These are phyloP conservation scores for Zelopaecilomyces penicillatus DNA, from an alignment of 2,329 filamentous ascomycete genomes.

Conservation along the genomic window DNA sequence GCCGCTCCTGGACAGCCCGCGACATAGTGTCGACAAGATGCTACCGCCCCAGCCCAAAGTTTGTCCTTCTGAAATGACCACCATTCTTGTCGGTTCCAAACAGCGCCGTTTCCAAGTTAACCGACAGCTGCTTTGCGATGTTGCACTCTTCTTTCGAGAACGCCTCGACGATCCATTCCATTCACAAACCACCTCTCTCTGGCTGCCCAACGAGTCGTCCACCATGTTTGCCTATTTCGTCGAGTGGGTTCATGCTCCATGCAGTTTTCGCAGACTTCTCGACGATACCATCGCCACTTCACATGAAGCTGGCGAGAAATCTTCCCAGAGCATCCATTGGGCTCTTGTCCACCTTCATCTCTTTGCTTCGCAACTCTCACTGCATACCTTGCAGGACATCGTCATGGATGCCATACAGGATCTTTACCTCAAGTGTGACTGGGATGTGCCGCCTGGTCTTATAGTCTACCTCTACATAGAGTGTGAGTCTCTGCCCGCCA, in stretches of 20 bases:
- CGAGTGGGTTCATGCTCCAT: conserved; percentile 41
- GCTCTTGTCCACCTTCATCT: conserved; percentile 48
- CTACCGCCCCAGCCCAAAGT: conserved; percentile 12
- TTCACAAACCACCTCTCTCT: conserved; percentile 24
- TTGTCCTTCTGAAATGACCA: conserved; percentile 18
- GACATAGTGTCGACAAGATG: conserved; percentile 13
- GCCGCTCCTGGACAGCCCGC: conserved; percentile 1
- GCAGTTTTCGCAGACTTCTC: conserved; percentile 34
- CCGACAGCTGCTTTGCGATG: conserved; percentile 36
- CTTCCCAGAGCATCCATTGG: conserved; percentile 41
- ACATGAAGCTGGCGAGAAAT: conserved; percentile 19
- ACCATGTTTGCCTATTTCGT: conserved; percentile 47
- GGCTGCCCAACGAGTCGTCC: conserved; percentile 38
- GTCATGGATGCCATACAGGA: conserved; percentile 53
- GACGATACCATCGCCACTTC: conserved; percentile 30
- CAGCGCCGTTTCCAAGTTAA: conserved; percentile 34
- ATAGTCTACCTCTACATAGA: conserved; percentile 46
- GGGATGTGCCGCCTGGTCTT: conserved; percentile 46
- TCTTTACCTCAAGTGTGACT: conserved; percentile 49
- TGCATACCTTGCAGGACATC: conserved; percentile 44
- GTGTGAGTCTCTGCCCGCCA: conserved; percentile 39
- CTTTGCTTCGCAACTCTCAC: conserved; percentile 44
- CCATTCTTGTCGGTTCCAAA: conserved; percentile 34
- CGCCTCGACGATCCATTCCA: conserved; percentile 29
- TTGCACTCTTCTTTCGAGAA: conserved; percentile 40